A percentile compares a stretch with the other conserved stretches of the same genome.
These are phyloP conservation scores for Lyophyllum atratum DNA, from an alignment of 768 basidiomycete genomes.

Conservation along the genomic window DNA sequence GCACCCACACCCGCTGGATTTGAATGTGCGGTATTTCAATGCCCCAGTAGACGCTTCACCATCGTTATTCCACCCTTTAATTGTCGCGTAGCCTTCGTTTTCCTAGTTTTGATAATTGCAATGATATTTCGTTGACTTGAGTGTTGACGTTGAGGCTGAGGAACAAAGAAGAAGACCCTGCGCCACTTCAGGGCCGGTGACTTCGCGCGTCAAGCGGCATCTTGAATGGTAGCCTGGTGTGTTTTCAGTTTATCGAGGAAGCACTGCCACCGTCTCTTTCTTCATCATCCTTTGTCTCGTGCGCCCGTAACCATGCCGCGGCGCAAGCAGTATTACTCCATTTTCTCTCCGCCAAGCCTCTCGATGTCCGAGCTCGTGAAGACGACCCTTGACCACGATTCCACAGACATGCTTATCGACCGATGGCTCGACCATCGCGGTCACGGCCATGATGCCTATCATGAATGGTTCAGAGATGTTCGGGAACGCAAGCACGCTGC, in stretches of 20 bases:
- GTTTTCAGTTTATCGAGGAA: conserved; percentile 17
- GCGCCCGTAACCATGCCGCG: conserved; percentile 41
- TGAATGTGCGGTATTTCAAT: not conserved
- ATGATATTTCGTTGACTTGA: not conserved
- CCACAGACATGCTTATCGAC: conserved; percentile 79
- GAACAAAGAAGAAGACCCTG: not conserved
- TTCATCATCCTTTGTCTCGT: conserved; percentile 8
- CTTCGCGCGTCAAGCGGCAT: conserved; percentile 26
- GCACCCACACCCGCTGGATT: conserved; percentile 1
- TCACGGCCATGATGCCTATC: conserved; percentile 63
- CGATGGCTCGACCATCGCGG: conserved; percentile 79
- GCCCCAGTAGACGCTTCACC: not conserved
- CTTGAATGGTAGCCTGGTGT: conserved; percentile 25
- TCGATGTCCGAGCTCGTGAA: conserved; percentile 79
- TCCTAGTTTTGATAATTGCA: conserved; percentile 1
- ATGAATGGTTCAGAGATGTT: conserved; percentile 75
- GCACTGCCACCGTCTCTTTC: conserved; percentile 22
- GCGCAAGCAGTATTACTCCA: conserved; percentile 56
- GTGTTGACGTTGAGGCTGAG: too few species aligned
- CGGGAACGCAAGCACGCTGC: conserved; percentile 62
- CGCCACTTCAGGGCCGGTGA: conserved; percentile 30
- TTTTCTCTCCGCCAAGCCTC: conserved; percentile 64
- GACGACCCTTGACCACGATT: conserved; percentile 75
- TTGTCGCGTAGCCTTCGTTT: not conserved
- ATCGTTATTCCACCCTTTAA: not conserved